These are phyloP conservation scores for Friedmanniomyces simplex DNA, from an alignment of 495 filamentous ascomycete species.

Conservation along the genomic window DNA sequence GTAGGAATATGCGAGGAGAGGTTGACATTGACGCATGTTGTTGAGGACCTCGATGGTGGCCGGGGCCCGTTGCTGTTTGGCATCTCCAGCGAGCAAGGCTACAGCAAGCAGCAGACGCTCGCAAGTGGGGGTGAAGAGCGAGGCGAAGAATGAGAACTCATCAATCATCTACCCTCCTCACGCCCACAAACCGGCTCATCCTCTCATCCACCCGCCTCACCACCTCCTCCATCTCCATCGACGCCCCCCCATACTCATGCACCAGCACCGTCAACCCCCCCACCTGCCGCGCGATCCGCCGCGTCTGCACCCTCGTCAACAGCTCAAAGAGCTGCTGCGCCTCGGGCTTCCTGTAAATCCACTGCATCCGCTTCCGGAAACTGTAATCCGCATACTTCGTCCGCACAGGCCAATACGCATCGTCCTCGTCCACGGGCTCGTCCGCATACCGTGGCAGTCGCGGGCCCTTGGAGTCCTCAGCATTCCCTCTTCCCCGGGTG, in stretches of 20 bases:
- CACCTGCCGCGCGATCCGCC: constrained; percentile 25
- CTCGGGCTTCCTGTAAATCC: constrained; percentile 21
- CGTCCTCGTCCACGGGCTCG: constrained; percentile 16
- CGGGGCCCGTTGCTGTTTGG: too few species aligned
- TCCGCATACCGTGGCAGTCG: constrained; percentile 4
- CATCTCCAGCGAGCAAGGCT: too few species aligned
- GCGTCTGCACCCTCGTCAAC: constrained; percentile 21
- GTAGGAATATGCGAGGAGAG: too few species aligned
- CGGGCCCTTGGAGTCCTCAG: background rate
- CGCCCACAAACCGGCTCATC: constrained; percentile 18
- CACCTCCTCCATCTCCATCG: constrained; percentile 9
- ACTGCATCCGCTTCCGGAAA: constrained; percentile 15
- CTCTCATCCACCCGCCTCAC: constrained; percentile 17
- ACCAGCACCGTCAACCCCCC: constrained; percentile 12
- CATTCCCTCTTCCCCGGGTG: background rate
- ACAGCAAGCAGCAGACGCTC: too few species aligned
- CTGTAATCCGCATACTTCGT: constrained; percentile 17
- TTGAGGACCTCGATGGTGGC: too few species aligned
- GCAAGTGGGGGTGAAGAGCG: background rate
- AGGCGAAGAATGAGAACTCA: too few species aligned
- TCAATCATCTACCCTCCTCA: constrained; percentile 16
- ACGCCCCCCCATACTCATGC: constrained; percentile 9
- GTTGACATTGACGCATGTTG: too few species aligned
- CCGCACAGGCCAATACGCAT: constrained; percentile 14
- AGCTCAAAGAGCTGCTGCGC: constrained; percentile 18